Evolutionary conservation across 106 monocot genomes (phyloP).

Genomic region (Dendrobium catenatum): DNA sequence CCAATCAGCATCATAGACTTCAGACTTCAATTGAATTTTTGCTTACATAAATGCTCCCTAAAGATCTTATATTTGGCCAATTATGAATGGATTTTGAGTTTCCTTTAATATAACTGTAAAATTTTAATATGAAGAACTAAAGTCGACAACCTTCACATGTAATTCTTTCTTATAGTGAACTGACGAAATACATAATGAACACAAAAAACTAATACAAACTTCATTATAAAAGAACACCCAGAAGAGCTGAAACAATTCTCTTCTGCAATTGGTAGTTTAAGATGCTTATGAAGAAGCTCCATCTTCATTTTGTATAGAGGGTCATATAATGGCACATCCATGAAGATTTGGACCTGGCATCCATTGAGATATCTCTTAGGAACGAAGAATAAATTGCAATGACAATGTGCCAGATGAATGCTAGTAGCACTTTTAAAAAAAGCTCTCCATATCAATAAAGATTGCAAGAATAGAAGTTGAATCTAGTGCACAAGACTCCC

Average conservation of each 20-base stretch:
- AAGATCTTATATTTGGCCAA: too few relatives aligned
- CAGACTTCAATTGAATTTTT: too few relatives aligned
- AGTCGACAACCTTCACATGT: slow-evolving; percentile 4
- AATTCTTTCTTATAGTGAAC: too few relatives aligned
- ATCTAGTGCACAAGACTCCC: too few relatives aligned
- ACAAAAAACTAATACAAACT: slow-evolving; percentile 12
- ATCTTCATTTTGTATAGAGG: slow-evolving; percentile 38
- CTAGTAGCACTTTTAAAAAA: not conserved
- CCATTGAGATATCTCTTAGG: not conserved
- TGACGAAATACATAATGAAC: not conserved
- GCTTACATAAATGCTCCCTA: too few relatives aligned
- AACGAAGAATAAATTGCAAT: not conserved
- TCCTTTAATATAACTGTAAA: too few relatives aligned
- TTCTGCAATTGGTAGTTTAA: slow-evolving; percentile 13
- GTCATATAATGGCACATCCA: slow-evolving; percentile 54
- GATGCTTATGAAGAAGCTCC: slow-evolving; percentile 45
- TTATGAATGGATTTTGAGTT: too few relatives aligned
- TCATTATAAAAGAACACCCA: slow-evolving; percentile 46
- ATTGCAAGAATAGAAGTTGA: too few relatives aligned
- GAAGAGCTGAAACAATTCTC: slow-evolving; percentile 13
- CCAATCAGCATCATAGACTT: too few relatives aligned
- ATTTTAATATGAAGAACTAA: not conserved
- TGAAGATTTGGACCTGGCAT: slow-evolving; percentile 60
- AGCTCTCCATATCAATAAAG: not conserved
- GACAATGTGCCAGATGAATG: not conserved